phyloP scores from a whole-genome alignment of 352 stramenopile genomes.

The Globisporangium paddicum region DNA sequence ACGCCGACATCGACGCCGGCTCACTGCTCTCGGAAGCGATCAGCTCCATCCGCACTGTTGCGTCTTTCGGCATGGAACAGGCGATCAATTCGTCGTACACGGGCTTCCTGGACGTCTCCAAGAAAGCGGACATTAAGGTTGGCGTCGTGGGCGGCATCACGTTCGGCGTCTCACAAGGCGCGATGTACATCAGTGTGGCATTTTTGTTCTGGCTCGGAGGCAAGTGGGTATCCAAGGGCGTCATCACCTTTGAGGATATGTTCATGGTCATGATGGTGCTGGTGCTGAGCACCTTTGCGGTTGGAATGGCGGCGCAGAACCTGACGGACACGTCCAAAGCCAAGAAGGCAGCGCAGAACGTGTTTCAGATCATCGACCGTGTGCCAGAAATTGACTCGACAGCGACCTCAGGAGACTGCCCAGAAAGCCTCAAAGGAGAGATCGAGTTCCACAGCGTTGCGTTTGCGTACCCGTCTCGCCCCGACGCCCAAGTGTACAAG shows the following conservation, averaged over 20 bases:
- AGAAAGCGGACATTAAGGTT: constrained; percentile 19
- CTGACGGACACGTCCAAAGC: constrained; percentile 27
- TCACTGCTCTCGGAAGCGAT: constrained; percentile 41
- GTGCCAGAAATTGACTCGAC: constrained; percentile 14
- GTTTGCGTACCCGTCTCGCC: constrained; percentile 49
- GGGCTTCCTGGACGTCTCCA: constrained; percentile 19
- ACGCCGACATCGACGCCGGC: constrained; percentile 30
- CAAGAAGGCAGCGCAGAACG: constrained; percentile 16
- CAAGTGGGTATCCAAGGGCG: constrained; percentile 33
- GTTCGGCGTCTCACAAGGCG: constrained; percentile 44
- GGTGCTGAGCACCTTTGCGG: constrained; percentile 24
- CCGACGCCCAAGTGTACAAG: constrained; percentile 31
- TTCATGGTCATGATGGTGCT: constrained; percentile 38
- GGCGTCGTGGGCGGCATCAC: constrained; percentile 42
- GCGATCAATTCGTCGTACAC: constrained; percentile 18
- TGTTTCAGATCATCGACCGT: constrained; percentile 52
- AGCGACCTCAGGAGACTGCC: neutral
- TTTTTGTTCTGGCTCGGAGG: constrained; percentile 64
- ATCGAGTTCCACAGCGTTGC: constrained; percentile 80
- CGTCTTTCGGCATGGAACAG: constrained; percentile 29
- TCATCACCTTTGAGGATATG: constrained; percentile 33
- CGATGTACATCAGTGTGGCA: constrained; percentile 46
- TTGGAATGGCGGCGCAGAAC: constrained; percentile 26
- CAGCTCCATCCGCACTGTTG: constrained; percentile 45
- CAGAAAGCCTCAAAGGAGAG: constrained; percentile 22